Base-by-base conservation (phyloP, 306 rosid species). In the Prunus padus region DNA sequence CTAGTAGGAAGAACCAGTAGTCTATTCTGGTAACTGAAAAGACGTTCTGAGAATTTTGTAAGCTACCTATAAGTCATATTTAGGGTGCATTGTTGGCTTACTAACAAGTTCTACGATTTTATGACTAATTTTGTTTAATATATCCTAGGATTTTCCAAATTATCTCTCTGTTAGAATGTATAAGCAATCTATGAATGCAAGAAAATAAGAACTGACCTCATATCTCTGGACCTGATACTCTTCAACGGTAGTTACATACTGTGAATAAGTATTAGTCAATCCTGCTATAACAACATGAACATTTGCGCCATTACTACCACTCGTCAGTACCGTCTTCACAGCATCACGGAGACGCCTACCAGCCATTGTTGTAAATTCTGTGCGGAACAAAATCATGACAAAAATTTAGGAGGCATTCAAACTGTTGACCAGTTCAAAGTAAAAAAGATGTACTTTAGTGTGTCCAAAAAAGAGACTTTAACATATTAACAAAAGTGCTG, bases 331-430 rank as follows among this genome's bases (percentile, higher is more conserved):
- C 0, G 82, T 75, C 87, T 76, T 90, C 81, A 94, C 97, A 59
- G 96, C 93, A 83, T 94, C 91, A 18, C 96, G 96, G 42, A 94
- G 96, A 46, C 89, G 96, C 85, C 97, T 87, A 40, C 98, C 97
- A 65, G 98, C 98, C 98, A 94, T 94, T 71, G 97, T 89, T 16
- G 98, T 83, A 81, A 94, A 88, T 77, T 94, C 98, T 94, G 87
- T 60, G 73, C 45, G 72, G 59, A 79, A 67, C 63, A 68, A 74
- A 64, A 54, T 42, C 73, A 40, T 66, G 18, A 64, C 42, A 45
- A 79, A 28, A 44, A 65, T 65, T 70, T 54, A 47, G 52, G 64
- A 74, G 72, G 44, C 20, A 76, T 30, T 71, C 46, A 83, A 83
- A 73, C 54, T 13, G 49, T 13, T 52, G 22, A 15, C 14, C 14